Percentiles rank a stretch among this genome's conserved stretches.
phyloP scores from a whole-genome alignment of 2,329 filamentous ascomycete genomes.

The Chrysoporthe deuterocubensis region DNA sequence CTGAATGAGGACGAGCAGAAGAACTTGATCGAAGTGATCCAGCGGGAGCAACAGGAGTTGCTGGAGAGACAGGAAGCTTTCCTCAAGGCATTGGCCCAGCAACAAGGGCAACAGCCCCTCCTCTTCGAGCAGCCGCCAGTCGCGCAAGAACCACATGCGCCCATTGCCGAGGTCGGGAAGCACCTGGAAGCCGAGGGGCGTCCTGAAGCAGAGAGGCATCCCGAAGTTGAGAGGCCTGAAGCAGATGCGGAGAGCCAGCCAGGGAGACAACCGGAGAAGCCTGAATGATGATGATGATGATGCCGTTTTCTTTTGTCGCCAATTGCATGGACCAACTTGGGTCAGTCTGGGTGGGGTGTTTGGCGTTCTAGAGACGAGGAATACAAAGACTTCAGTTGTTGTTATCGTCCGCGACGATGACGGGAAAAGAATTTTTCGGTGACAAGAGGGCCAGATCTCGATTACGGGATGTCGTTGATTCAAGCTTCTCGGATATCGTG shows the following conservation, averaged over 20 bases:
- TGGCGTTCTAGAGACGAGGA: constrained; percentile 10
- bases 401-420: neutral
- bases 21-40: constrained; percentile 46
- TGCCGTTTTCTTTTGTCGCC: neutral
- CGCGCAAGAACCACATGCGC: neutral
- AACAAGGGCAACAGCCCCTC: constrained; percentile 17
- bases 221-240: neutral
- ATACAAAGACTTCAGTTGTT: neutral
- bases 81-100: constrained; percentile 22
- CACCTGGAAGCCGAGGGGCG: neutral
- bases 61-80: constrained; percentile 31
- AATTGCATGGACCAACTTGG: constrained; percentile 2
- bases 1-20: constrained; percentile 64
- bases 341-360: neutral
- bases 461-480: constrained; percentile 8
- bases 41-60: constrained; percentile 33
- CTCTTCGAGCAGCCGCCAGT: neutral
- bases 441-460: neutral
- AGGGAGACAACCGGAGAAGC: neutral
- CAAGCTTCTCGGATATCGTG: constrained; percentile 10
- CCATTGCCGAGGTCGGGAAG: neutral
- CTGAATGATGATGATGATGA: neutral
- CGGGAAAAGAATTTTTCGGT: neutral
- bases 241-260: neutral
- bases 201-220: neutral